Base-by-base conservation (phyloP, 805 yeast species). In the Hanseniaspora mollemarum region DNA sequence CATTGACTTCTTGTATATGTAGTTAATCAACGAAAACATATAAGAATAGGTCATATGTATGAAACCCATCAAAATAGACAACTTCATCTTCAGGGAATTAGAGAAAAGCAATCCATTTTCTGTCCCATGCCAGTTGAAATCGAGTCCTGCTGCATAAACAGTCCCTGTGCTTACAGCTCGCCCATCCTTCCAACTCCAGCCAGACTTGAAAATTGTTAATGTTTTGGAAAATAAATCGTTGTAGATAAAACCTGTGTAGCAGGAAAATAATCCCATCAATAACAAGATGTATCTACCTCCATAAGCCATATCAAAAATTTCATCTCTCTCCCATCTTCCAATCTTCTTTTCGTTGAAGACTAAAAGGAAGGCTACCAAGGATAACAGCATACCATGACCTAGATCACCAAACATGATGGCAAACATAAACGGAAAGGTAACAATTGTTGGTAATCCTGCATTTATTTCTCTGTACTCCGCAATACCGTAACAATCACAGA, bases 391-490 rank as follows among this genome's bases (percentile, higher is more conserved):
- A n/a, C 88, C 88, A 61, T 82, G 88, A 10, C 88, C 88, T 55
- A 81, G 67, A 67, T 82, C 88, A 67, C 88, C 88, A 67, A 82
- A 82, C 88, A 82, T 82, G 55, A 82, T 78, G 16, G 88, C 87
- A 67, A 82, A 82, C 85, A 82, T 78, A 61, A 81, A 82, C 15
- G 88, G 88, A 67, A 82, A 82, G 0, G 88, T 82, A 16, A 81
- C 78, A 37, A 81, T 73, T 1, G 87, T 78, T 16, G 88, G 81
- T 54, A 81, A 71, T 51, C 86, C 87, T 9, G 88, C 84, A 59
- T 81, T 81, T 10, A 81, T 80, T 63, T 81, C 88, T 59, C 77
- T 78, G 59, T 81, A 81, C 21, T 84, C 78, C 10, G 87, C 85
- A 51, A 80, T 73, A 59, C 87, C 87, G 58, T 81, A 82, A n/a